Evolutionary conservation across 1,139 yeast genomes (phyloP).

Genomic region (Candida labiduridarum): DNA sequence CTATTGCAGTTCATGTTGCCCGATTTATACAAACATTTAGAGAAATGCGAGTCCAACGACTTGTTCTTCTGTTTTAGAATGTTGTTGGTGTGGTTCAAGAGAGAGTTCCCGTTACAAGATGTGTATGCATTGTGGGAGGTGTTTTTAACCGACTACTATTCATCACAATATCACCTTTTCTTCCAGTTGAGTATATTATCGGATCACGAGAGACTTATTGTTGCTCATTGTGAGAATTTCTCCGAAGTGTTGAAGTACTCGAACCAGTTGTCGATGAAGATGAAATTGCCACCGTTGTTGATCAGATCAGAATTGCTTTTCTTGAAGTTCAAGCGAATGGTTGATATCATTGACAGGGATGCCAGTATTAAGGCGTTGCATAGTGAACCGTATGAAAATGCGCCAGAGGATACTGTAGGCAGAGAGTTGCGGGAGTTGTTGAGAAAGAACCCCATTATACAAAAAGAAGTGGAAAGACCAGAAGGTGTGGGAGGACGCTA

Average conservation of each 20-base stretch:
- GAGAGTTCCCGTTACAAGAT: constrained; percentile 57
- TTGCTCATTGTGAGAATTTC: constrained; percentile 54
- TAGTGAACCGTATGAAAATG: constrained; percentile 19
- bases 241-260: constrained; percentile 92
- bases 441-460: constrained; percentile 60
- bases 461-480: constrained; percentile 61
- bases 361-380: constrained; percentile 27
- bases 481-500: constrained; percentile 54
- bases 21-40: constrained; percentile 76
- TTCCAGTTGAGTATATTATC: constrained; percentile 86
- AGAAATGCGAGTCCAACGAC: constrained; percentile 84
- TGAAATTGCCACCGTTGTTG: constrained; percentile 73
- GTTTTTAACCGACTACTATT: constrained; percentile 82
- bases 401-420: constrained; percentile 18
- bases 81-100: constrained; percentile 92
- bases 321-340: constrained; percentile 74
- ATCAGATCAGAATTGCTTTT: constrained; percentile 82
- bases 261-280: constrained; percentile 81
- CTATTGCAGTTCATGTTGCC: constrained; percentile 90
- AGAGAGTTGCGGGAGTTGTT: constrained; percentile 49
- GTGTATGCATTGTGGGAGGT: constrained; percentile 87
- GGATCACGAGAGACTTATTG: constrained; percentile 78
- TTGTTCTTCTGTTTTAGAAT: constrained; percentile 92
- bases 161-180: constrained; percentile 85
- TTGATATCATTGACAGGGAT: constrained; percentile 72